Evolutionary conservation across 495 filamentous ascomycete species (phyloP), one percentile per base, ranked within the genome.

Genomic region (Talaromyces trachyspermus): DNA sequence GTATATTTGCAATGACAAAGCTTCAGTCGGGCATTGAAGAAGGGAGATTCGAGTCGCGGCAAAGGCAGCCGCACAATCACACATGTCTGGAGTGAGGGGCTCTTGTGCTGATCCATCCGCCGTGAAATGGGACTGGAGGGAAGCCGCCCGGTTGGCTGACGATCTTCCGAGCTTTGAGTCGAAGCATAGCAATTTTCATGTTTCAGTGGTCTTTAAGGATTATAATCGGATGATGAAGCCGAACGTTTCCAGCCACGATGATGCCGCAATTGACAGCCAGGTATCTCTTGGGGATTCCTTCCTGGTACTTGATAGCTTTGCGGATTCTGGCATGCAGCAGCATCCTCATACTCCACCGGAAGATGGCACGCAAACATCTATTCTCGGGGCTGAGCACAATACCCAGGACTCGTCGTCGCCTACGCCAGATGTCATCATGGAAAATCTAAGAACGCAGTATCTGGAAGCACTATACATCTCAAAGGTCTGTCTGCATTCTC

Each of bases 401-500:
- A 19, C 63, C 36, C 22, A 49, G 12, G 58, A 70, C 44, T 80
- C 78, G 38, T 77, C 73, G 25, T 69, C 85, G 11, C 42, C 27
- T 5, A 44, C 42, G 3, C 42, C 42, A 27, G 73, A 80, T 36
- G 77, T 80, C 27, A 75, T 86, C 5, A 75, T 86, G 48, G 77
- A 82, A 37, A 83, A 74, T 48, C 77, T 90, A 55, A 70, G 81
- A 47, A 74, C 68, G 22, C 88, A 95, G 51, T 96, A 96, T 67
- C 64, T 88, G 37, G 86, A 96, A 38, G 80, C 85, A 14, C 71
- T 97, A n/a, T 97, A 96, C 67, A 71, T 88, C 33, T 92, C 92
- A 5, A 92, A 86, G 74, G 85, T 86, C 57, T 42, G 67, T 46
- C 27, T 18, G 10, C n/a, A n/a, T 22, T 45, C 3, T 37, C 35